These are phyloP conservation scores for Diaporthe citriasiana DNA, from an alignment of 2,329 filamentous ascomycete genomes.

Conservation along the genomic window DNA sequence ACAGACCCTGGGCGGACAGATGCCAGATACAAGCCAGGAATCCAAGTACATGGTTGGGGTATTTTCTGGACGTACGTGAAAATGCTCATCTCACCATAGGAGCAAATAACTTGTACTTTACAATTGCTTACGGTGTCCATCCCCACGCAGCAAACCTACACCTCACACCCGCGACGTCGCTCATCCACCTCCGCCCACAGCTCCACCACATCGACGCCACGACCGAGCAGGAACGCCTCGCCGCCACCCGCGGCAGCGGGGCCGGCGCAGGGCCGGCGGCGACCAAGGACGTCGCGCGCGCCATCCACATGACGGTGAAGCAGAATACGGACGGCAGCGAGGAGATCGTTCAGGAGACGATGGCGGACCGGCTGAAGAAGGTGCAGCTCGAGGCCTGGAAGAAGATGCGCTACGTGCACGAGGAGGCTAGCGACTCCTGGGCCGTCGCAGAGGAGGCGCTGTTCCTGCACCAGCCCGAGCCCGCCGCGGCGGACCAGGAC, in stretches of 20 bases:
- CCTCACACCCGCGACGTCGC: constrained; percentile 84
- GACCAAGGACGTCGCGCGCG: constrained; percentile 69
- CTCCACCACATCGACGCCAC: constrained; percentile 93
- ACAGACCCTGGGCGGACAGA: constrained; percentile 89
- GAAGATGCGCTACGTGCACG: constrained; percentile 83
- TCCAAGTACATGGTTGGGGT: constrained; percentile 92
- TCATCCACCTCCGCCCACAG: constrained; percentile 91
- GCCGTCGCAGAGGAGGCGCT: constrained; percentile 81
- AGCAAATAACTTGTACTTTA: not conserved
- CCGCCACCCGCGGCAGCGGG: constrained; percentile 56
- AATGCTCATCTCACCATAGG: not conserved
- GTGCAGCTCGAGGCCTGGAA: constrained; percentile 90
- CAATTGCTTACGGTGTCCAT: not conserved
- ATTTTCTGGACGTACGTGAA: constrained; percentile 79
- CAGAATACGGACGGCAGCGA: constrained; percentile 77
- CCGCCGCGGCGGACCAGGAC: constrained; percentile 37
- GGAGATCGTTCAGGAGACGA: constrained; percentile 76
- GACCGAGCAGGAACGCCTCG: constrained; percentile 76
- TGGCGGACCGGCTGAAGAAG: constrained; percentile 79
- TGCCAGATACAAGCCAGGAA: constrained; percentile 73
- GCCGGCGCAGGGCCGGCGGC: constrained; percentile 50
- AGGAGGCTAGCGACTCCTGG: constrained; percentile 83
- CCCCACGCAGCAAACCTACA: constrained; percentile 79
- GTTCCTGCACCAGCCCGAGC: constrained; percentile 60
- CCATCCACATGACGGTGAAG: constrained; percentile 91